These are phyloP conservation scores for Ottelia alismoides DNA, from an alignment of 106 monocot genomes.

Conservation along the genomic window DNA sequence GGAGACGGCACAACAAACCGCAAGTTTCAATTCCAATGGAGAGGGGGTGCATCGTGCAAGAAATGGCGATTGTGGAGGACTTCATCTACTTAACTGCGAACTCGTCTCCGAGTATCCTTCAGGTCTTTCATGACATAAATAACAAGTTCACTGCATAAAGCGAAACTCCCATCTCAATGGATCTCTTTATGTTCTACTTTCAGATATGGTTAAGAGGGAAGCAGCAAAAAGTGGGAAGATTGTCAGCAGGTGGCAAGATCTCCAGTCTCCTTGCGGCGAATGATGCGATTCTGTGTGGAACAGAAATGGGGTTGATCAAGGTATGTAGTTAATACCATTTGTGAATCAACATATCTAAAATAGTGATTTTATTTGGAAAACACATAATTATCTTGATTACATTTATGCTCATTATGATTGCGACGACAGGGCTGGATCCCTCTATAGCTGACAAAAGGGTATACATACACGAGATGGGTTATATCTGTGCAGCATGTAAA, in stretches of 20 bases:
- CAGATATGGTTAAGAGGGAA: constrained; percentile 87
- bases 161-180: neutral
- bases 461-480: no score
- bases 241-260: constrained; percentile 88
- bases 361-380: no score
- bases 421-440: no score
- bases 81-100: constrained; percentile 71
- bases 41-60: constrained; percentile 36
- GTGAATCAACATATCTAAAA: no score
- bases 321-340: no score
- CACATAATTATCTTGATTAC: no score
- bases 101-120: constrained; percentile 61
- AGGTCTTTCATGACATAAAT: constrained; percentile 32
- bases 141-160: neutral
- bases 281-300: constrained; percentile 80
- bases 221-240: constrained; percentile 82
- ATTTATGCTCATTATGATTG: no score
- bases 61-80: constrained; percentile 83
- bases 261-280: constrained; percentile 72
- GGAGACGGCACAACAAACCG: constrained; percentile 46
- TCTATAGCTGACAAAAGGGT: no score
- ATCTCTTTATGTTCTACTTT: neutral
- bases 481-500: no score
- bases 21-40: constrained; percentile 29
- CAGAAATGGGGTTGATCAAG: constrained; percentile 85